Evolutionary conservation across 1,284 basidiomycete species (phyloP), one percentile per base, ranked within the genome.

Genomic region (Cutaneotrichosporon cutaneum): DNA sequence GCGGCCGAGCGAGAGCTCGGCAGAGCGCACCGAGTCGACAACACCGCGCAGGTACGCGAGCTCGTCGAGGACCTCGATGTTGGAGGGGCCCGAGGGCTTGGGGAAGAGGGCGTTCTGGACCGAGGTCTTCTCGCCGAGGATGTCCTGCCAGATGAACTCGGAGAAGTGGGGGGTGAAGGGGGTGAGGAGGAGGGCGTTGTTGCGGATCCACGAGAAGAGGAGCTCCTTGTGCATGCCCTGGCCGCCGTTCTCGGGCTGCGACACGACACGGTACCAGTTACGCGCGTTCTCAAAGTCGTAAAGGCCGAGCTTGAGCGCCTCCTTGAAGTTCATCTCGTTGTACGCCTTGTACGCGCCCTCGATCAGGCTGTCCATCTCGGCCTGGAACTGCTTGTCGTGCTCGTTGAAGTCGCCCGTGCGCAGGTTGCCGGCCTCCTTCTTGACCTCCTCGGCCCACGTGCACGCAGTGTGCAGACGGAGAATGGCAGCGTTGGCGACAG

Each of bases 401-500:
- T 75, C 70, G 69, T 79, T 75, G 72, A 72, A 64, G 53, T 78
- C 75, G 58, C 82, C 92, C 14, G 84, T 84, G 32, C 94, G 88
- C 69, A 96, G 81, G 70, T 85, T 86, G 30, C 82, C 80, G 65
- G 87, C 82, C 60, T 87, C 86, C 65, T 68, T 69, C 66, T 79
- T 78, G 71, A 90, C 88, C 70, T 94, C 92, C 89, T 94, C 88
- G 72, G 92, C 94, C 94, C 95, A 99, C 8, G 84, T 85, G 68
- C 94, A 84, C 68, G 97, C 83, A 0, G 95, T 99, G 80, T 95
- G 90, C 65, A 99, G 82, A 64, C 96, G 87, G 73, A 99, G 82
- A 76, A 99, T 99, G 70, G 94, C 94, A 22, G 96, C 94, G 76
- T 99, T 99, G 21, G 96, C 96, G 13, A 90, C 92, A 82, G 94